These are phyloP conservation scores for Carex scoparia DNA, from an alignment of 176 grass and related monocot species.

Conservation along the genomic window DNA sequence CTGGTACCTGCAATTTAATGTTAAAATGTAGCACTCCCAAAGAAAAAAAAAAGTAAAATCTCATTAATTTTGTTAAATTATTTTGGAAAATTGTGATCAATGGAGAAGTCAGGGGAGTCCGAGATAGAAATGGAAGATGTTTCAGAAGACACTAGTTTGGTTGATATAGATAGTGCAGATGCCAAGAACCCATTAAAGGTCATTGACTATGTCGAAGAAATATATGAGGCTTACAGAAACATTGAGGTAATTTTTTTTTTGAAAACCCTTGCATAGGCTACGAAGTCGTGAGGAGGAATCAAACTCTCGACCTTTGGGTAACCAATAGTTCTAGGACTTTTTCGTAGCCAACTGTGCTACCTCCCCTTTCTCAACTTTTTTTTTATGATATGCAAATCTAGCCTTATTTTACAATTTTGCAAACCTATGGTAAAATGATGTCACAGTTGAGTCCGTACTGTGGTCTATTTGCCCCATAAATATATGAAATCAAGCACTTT, in stretches of 20 bases:
- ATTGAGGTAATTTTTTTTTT: constrained; percentile 47
- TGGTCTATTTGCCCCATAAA: background rate
- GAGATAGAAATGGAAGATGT: constrained; percentile 51
- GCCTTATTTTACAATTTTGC: background rate
- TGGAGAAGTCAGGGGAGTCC: constrained; percentile 34
- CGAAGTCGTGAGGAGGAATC: too few relatives aligned
- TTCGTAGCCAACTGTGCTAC: too few relatives aligned
- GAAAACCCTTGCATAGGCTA: too few relatives aligned
- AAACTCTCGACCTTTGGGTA: too few relatives aligned
- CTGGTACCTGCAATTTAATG: background rate
- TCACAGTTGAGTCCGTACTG: background rate
- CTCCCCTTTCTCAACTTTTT: too few relatives aligned
- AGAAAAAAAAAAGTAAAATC: background rate
- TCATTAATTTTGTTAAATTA: background rate
- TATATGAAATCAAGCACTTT: background rate
- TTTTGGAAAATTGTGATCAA: constrained; percentile 2
- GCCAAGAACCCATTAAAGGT: constrained; percentile 51
- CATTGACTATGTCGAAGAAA: constrained; percentile 65
- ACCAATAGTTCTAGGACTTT: too few relatives aligned
- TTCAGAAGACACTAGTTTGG: constrained; percentile 20
- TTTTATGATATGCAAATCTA: too few relatives aligned
- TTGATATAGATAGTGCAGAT: constrained; percentile 66
- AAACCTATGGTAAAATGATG: background rate
- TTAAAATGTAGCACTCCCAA: too few relatives aligned
- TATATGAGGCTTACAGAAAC: constrained; percentile 61